Conservation (phyloP, 1,284 basidiomycete genomes). For the Leucoagaricus sp. region DNA sequence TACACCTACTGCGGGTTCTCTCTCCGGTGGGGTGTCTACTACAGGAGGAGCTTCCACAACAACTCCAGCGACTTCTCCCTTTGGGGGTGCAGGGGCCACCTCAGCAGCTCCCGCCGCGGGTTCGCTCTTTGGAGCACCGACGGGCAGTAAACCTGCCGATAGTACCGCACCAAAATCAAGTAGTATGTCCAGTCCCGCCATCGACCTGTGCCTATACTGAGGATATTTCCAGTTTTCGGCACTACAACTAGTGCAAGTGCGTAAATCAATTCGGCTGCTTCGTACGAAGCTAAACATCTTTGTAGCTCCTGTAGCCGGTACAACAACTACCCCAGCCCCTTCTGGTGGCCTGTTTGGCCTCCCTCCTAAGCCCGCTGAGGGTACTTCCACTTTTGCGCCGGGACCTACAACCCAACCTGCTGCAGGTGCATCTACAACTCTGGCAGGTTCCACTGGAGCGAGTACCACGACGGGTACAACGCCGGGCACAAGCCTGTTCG, state of each 20-base stretch:
- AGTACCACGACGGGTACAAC: constrained; percentile 17
- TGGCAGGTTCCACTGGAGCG: no score
- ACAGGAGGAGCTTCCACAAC: constrained; percentile 15
- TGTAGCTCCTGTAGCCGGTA: not conserved
- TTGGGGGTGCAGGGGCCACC: not conserved
- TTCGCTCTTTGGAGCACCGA: constrained; percentile 13
- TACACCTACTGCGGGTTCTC: constrained; percentile 13
- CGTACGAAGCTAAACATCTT: not conserved
- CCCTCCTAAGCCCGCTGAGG: constrained; percentile 14
- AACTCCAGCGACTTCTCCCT: constrained; percentile 19
- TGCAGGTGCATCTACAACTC: constrained; percentile 11
- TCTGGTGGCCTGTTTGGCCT: constrained; percentile 18
- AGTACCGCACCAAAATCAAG: constrained; percentile 13
- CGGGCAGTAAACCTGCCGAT: not conserved
- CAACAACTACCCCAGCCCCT: constrained; percentile 17
- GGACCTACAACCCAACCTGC: constrained; percentile 18
- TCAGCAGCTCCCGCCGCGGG: constrained; percentile 9
- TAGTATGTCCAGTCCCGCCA: constrained; percentile 5
- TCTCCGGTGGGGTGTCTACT: constrained; percentile 9
- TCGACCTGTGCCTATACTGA: not conserved
- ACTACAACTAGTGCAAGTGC: not conserved
- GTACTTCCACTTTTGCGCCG: constrained; percentile 17
- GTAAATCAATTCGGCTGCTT: not conserved
- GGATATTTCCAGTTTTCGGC: constrained; percentile 1
- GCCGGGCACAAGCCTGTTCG: constrained; percentile 25